A percentile compares a stretch with the other conserved stretches of the same genome.
Conservation (phyloP, 805 yeast genomes). For the Brettanomyces custersianus region DNA sequence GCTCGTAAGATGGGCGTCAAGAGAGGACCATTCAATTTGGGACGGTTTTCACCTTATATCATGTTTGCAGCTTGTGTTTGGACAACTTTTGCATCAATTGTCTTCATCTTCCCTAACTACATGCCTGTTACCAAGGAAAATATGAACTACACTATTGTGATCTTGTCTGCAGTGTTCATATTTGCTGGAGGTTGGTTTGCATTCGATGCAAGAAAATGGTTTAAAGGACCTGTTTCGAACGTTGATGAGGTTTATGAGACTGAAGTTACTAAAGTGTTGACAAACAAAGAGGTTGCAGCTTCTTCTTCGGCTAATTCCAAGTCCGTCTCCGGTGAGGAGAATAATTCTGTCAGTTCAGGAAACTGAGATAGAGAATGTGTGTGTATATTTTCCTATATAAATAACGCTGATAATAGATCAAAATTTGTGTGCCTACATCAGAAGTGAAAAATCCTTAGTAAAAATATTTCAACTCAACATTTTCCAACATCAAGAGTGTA, state of each 20-base stretch:
- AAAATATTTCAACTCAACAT: too few relatives aligned
- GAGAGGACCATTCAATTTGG: conserved; percentile 43
- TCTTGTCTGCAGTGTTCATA: conserved; percentile 33
- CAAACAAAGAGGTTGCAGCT: not conserved
- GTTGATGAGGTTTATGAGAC: conserved; percentile 27
- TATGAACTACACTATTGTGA: conserved; percentile 49
- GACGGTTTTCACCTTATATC: conserved; percentile 30
- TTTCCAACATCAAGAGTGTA: too few relatives aligned
- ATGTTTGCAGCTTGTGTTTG: conserved; percentile 34
- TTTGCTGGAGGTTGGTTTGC: conserved; percentile 35
- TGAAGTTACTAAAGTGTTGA: conserved; percentile 9
- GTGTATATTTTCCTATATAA: not conserved
- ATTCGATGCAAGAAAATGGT: conserved; percentile 45
- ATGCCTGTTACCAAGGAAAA: conserved; percentile 32
- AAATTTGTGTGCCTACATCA: too few relatives aligned
- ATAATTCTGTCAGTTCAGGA: not conserved
- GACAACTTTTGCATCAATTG: conserved; percentile 38
- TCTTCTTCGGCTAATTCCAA: not conserved
- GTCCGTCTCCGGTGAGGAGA: not conserved
- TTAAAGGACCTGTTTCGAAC: conserved; percentile 44
- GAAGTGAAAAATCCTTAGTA: too few relatives aligned
- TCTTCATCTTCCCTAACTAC: conserved; percentile 43
- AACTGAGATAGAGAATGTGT: not conserved
- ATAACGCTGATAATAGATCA: too few relatives aligned
- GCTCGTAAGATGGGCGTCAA: conserved; percentile 35